Percentiles rank a stretch among this genome's conserved stretches.
Conservation (phyloP, 176 grass and related monocot species). For the Zoysia pacifica region DNA sequence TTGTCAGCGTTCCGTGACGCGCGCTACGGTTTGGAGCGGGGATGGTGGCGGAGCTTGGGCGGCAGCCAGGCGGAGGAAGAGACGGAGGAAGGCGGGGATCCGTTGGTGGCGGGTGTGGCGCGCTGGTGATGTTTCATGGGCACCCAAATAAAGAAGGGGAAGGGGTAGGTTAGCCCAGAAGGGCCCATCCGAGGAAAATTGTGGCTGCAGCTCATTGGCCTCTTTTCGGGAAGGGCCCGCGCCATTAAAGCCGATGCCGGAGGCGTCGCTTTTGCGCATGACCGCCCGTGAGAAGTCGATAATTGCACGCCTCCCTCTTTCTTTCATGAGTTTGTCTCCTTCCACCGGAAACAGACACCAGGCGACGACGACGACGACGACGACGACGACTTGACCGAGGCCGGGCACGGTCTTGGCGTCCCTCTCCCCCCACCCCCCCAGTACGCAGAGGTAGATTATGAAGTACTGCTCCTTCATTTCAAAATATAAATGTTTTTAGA, state of each 20-base stretch:
- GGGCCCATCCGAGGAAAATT: slow-evolving; percentile 26
- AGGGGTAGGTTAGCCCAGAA: not conserved
- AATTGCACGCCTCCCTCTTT: slow-evolving; percentile 7
- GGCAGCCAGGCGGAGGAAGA: not conserved
- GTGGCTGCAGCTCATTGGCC: slow-evolving; percentile 20
- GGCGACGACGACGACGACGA: not conserved
- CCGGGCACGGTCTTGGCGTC: no score
- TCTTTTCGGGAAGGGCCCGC: slow-evolving; percentile 30
- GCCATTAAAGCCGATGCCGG: not conserved
- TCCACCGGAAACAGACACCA: not conserved
- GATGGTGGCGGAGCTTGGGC: not conserved
- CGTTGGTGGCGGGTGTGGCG: not conserved
- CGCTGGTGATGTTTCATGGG: slow-evolving; percentile 17
- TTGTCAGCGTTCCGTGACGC: slow-evolving; percentile 33
- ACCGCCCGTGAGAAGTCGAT: not conserved
- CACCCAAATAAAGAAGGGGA: slow-evolving; percentile 4
- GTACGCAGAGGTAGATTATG: no score
- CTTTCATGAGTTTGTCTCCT: not conserved
- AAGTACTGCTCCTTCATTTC: no score
- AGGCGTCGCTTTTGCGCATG: not conserved
- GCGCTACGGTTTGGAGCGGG: not conserved
- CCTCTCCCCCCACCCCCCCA: no score
- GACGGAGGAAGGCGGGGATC: not conserved
- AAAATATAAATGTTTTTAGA: no score
- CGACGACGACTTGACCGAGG: not conserved